Evolutionary conservation across 768 basidiomycete species (phyloP), one percentile per base, ranked within the genome.

Genomic region (Lactifluus volemus): DNA sequence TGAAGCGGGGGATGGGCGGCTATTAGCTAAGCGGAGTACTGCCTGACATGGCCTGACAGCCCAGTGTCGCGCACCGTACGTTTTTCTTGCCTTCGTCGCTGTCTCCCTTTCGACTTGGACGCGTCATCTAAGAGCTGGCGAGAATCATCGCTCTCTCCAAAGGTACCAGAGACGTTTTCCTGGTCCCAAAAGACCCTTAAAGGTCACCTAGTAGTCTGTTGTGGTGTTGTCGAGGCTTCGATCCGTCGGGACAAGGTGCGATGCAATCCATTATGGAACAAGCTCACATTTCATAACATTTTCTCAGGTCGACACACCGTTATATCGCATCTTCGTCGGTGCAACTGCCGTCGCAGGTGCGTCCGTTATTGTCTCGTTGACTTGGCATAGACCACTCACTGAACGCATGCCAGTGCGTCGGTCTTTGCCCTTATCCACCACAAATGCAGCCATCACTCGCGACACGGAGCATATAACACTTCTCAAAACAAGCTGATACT

Each of bases 181-280:
- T 29, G 21, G 6, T n/a, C 15, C 29, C 48, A 52, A 62, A 47
- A 58, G 50, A 41, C 55, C 52, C n/a, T 10, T 32, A 25, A 39
- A 36, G 39, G 47, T 53, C 60, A 32, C 19, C 29, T 25, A 21
- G 21, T n/a, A 21, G 34, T 25, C 25, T 42, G 10, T 5, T 21
- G 36, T 41, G 19, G 58, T 58, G 56, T 63, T 63, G 56, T 63
- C 61, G 47, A 58, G 56, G 38, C 48, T 63, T 53, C 61, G 44
- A 25, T 63, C 39, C 41, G 47, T 58, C 38, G 56, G 61, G 39
- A 45, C 34, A 53, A 63, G 56, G 56, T 63, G 32, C 30, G 61
- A 49, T 19, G 5, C 39, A 9, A 49, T 42, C 38, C 36, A 32
- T 30, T 25, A 12, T 30, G 44, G 14, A 41, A 21, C 19, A 51